Base-by-base conservation (phyloP, 2,329 filamentous ascomycete species). In the Penicillium sp. region DNA sequence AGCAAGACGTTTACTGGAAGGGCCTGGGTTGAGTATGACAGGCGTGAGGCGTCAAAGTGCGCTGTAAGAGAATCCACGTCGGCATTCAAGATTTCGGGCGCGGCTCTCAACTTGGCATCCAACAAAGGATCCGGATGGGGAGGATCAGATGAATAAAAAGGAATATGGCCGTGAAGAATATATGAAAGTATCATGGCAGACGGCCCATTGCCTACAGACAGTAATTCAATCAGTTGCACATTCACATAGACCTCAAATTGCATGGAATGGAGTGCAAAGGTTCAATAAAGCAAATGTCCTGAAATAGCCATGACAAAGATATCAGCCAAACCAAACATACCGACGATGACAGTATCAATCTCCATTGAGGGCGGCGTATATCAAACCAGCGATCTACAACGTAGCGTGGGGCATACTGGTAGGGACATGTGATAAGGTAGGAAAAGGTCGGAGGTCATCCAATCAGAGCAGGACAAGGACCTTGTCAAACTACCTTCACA, bases 161-260 rank as follows among this genome's bases (percentile, higher is more conserved):
- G 83, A 49, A 84, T 74, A 63, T 85, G 76, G 35, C 83, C 83
- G 68, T 86, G 82, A 27, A 86, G 77, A 40, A 85, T 83, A 67
- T 83, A 86, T 42, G 82, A 84, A 34, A 86, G 75, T 61, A 85
- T 81, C 70, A 86, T 76, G 47, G 83, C 81, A 47, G 83, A 83
- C 42, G 83, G 83, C 52, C 83, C 83, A 66, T 84, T 84, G 64
- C 83, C 83, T 84, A 59, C 38, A 55, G 34, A 35, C 16, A n/a
- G 16, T 13, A 14, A 8, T 29, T 34, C 19, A 38, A 48, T 53
- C 26, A 53, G 44, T 34, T 26, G 16, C 50, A 11, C 29, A 27
- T 36, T 34, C 35, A 8, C 11, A 18, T 11, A 14, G 18, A 51
- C 10, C 9, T 23, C n/a, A 13, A 16, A 39, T 7, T 7, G 23